A percentile compares a stretch with the other conserved stretches of the same genome.
These are phyloP conservation scores for Diaporthe caulivora DNA, from an alignment of 2,329 filamentous ascomycete genomes.

Conservation along the genomic window DNA sequence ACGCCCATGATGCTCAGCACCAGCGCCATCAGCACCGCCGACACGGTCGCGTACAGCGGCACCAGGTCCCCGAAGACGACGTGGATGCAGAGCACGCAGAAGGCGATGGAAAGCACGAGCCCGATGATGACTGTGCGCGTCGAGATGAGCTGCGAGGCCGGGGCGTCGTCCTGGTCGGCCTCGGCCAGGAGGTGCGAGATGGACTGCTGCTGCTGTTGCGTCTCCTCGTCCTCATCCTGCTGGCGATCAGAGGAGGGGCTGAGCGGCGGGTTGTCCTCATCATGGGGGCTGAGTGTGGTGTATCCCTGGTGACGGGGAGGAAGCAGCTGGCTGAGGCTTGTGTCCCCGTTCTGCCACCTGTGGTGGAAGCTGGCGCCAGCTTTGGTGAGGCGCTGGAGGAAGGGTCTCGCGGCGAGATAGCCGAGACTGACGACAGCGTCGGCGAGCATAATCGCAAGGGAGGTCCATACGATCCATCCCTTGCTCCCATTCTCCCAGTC, in stretches of 20 bases:
- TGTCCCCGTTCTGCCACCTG: conserved; percentile 24
- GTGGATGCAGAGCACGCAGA: conserved; percentile 87
- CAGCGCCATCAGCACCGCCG: conserved; percentile 87
- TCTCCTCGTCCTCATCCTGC: conserved; percentile 27
- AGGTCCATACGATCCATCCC: conserved; percentile 99
- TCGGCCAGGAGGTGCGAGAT: conserved; percentile 43
- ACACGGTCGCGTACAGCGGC: conserved; percentile 79
- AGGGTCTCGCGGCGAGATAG: conserved; percentile 77
- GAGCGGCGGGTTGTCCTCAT: conserved; percentile 33
- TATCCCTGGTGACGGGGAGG: conserved; percentile 41
- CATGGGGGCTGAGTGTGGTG: conserved; percentile 41
- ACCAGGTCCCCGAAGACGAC: conserved; percentile 87
- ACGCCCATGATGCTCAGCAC: conserved; percentile 81
- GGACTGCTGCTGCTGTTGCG: conserved; percentile 42
- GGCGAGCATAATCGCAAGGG: conserved; percentile 94
- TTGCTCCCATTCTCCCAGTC: conserved; percentile 96
- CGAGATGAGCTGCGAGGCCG: conserved; percentile 84
- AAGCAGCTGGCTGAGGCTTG: conserved; percentile 21
- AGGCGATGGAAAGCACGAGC: conserved; percentile 78
- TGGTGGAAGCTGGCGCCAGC: conserved; percentile 24
- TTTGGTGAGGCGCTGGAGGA: conserved; percentile 54
- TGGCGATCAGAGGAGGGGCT: conserved; percentile 40
- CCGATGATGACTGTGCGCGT: conserved; percentile 79
- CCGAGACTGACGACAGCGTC: conserved; percentile 91
- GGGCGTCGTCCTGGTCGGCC: conserved; percentile 79